Conservation (phyloP, 805 yeast species). For the Candida silvicultrix region DNA sequence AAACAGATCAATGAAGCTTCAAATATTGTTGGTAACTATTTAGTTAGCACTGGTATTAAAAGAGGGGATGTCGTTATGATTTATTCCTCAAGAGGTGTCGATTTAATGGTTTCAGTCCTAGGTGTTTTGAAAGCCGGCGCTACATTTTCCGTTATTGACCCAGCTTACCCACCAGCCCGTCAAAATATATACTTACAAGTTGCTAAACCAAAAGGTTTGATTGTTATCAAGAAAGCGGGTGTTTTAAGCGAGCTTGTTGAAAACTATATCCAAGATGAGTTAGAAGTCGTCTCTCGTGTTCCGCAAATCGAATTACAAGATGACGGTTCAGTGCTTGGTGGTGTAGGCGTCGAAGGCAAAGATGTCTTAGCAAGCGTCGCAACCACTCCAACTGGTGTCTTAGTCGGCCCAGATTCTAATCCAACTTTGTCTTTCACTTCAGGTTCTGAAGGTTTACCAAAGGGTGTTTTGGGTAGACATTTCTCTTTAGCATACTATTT, state of each 20-base stretch:
- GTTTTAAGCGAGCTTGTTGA: conserved; percentile 68
- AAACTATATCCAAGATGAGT: conserved; percentile 66
- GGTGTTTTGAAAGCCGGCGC: conserved; percentile 99
- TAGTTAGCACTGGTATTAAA: conserved; percentile 72
- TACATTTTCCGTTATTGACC: conserved; percentile 96
- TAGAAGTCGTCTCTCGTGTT: conserved; percentile 65
- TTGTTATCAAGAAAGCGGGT: conserved; percentile 91
- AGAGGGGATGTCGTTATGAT: conserved; percentile 97
- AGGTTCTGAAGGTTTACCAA: conserved; percentile 97
- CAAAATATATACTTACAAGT: conserved; percentile 91
- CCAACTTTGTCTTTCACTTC: conserved; percentile 96
- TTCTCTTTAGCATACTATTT: conserved; percentile 94
- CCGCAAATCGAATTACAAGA: conserved; percentile 74
- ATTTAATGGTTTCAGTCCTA: conserved; percentile 92
- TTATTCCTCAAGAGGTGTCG: conserved; percentile 96
- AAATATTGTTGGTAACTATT: conserved; percentile 85
- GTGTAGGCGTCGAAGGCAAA: conserved; percentile 27
- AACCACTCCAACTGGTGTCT: conserved; percentile 69
- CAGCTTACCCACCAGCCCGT: conserved; percentile 98
- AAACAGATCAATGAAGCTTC: conserved; percentile 89
- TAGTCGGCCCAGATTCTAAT: conserved; percentile 95
- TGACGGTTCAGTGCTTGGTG: conserved; percentile 69
- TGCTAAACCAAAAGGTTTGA: conserved; percentile 87
- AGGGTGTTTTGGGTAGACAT: conserved; percentile 98
- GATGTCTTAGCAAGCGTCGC: conserved; percentile 49